Base-by-base conservation (phyloP, 768 basidiomycete genomes). In the Mycena pura region DNA sequence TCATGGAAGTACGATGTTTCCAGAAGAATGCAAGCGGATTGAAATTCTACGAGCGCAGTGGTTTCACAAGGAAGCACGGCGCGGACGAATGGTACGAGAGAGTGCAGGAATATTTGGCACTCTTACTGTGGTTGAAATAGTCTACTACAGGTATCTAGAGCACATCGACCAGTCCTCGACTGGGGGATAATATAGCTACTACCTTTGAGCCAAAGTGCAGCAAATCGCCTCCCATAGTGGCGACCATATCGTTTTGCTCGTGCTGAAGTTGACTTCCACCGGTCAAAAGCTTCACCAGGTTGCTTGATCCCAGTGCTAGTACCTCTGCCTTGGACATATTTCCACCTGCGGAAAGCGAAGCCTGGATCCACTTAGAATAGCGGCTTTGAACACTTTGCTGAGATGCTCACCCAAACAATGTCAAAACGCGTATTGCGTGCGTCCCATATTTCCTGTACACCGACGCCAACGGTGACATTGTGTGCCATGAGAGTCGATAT, bases 341-440 rank as follows among this genome's bases (percentile, higher is more conserved):
- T 7, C 77, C 77, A 25, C 49, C 49, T 19, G 28, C 34, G 19
- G 40, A 17, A 14, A 52, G 10, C 5, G 43, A 31, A 41, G 80
- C 77, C 83, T 84, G 49, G 21, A 29, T 24, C 11, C 15, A 21
- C 13, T 38, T 29, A 44, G 21, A 36, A 49, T 43, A 22, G 4
- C 31, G 9, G 6, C 29, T 48, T 25, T 25, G 50, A 15, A 57
- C 24, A 17, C 31, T 15, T 55, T 54, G 90, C 31, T 85, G 38
- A 54, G 32, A 51, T 19, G 29, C 86, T 66, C 62, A 89, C 91
- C 94, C 95, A 96, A 40, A 85, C 91, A 28, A 86, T 75, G 64
- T 96, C 93, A 65, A 94, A 91, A 15, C 90, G 84, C 10, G 90
- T 81, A 69, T 90, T 93, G 24, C 91, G 84, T 7, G 90, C 88